Evolutionary conservation across 495 filamentous ascomycete genomes (phyloP).

Genomic region (Neurospora sp.): DNA sequence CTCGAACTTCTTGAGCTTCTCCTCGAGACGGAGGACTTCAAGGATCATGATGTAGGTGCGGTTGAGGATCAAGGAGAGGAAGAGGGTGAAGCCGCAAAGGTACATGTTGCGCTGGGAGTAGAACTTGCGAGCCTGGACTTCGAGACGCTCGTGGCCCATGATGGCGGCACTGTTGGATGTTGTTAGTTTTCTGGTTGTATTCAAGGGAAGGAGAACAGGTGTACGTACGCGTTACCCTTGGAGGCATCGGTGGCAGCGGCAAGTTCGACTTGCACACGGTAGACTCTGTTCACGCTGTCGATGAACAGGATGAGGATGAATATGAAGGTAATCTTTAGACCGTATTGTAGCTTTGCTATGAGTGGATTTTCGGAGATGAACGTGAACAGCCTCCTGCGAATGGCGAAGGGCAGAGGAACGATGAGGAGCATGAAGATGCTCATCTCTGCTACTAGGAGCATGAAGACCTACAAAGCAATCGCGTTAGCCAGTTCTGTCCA

Average conservation of each 20-base stretch:
- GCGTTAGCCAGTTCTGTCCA: conserved; percentile 13
- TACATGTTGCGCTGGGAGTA: conserved; percentile 99
- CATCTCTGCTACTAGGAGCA: conserved; percentile 91
- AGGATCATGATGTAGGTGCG: conserved; percentile 98
- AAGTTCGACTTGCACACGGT: conserved; percentile 90
- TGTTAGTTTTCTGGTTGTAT: conserved; percentile 13
- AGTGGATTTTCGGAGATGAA: conserved; percentile 77
- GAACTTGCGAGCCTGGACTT: conserved; percentile 98
- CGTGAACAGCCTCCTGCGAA: conserved; percentile 81
- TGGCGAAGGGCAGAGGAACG: conserved; percentile 77
- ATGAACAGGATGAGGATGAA: conserved; percentile 97
- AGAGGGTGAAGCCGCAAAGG: conserved; percentile 97
- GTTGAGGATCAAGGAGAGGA: conserved; percentile 97
- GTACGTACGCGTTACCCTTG: conserved; percentile 18
- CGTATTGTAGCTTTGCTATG: conserved; percentile 42
- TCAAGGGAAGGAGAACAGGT: neutral
- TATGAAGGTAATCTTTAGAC: conserved; percentile 83
- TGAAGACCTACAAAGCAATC: conserved; percentile 62
- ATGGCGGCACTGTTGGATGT: conserved; percentile 44
- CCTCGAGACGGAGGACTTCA: conserved; percentile 85
- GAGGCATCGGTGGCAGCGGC: conserved; percentile 41
- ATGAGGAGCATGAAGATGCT: conserved; percentile 83
- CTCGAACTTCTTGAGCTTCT: conserved; percentile 80
- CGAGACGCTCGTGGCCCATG: conserved; percentile 85
- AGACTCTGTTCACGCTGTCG: conserved; percentile 97